phyloP scores from a whole-genome alignment of 495 filamentous ascomycete species.

The Penicillium diatomitis region DNA sequence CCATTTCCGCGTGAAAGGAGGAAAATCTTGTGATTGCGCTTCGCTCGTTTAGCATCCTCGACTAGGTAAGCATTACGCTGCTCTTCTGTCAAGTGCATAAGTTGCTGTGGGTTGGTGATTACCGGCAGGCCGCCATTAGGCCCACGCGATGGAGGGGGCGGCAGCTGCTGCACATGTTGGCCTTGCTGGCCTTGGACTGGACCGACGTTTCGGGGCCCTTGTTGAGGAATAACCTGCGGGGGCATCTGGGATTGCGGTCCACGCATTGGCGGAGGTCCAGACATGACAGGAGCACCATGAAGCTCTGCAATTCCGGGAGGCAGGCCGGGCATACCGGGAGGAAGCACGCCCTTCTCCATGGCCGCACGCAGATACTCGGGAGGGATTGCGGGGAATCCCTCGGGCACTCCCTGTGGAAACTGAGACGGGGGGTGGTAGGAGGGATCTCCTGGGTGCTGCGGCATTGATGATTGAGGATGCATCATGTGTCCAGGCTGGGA shows the following conservation, averaged over 20 bases:
- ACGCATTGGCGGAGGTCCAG: slow-evolving; percentile 26
- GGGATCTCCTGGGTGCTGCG: slow-evolving; percentile 21
- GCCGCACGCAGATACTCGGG: slow-evolving; percentile 47
- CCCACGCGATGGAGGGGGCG: slow-evolving; percentile 17
- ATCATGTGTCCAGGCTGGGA: slow-evolving; percentile 34
- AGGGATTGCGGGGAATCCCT: slow-evolving; percentile 29
- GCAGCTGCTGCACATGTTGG: slow-evolving; percentile 32
- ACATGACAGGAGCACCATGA: slow-evolving; percentile 33
- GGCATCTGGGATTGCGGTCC: slow-evolving; percentile 32
- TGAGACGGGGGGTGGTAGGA: slow-evolving; percentile 33
- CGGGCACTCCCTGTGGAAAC: slow-evolving; percentile 31
- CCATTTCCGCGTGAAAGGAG: slow-evolving; percentile 90
- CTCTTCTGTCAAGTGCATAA: slow-evolving; percentile 68
- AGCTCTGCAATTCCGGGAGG: slow-evolving; percentile 39
- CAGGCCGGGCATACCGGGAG: slow-evolving; percentile 40
- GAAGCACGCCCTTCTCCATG: slow-evolving; percentile 31
- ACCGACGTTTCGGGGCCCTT: slow-evolving; percentile 21
- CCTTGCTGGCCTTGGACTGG: slow-evolving; percentile 17
- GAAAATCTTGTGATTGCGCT: slow-evolving; percentile 97
- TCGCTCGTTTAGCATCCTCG: slow-evolving; percentile 90
- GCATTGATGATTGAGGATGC: slow-evolving; percentile 27
- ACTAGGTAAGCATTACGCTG: slow-evolving; percentile 68
- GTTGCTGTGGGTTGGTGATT: slow-evolving; percentile 63
- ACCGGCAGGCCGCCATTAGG: slow-evolving; percentile 34
- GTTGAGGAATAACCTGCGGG: slow-evolving; percentile 24